A percentile compares a stretch with the other conserved stretches of the same genome.
Evolutionary conservation across 164 flowering plant species (phyloP).

Genomic region (Stephania japonica): DNA sequence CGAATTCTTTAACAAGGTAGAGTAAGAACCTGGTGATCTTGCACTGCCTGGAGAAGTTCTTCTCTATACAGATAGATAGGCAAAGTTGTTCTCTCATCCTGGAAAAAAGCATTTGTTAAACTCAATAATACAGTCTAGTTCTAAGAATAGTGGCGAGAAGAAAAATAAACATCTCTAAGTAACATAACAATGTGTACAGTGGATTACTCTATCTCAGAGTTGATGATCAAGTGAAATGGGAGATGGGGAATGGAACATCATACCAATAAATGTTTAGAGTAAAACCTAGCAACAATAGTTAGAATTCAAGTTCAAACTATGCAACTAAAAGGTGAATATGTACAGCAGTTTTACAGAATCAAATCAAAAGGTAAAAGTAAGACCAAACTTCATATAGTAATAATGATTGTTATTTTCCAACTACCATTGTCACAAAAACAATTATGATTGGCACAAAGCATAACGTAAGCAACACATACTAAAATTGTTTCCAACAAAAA

Average conservation of each 20-base stretch:
- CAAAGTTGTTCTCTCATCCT: slow-evolving; percentile 81
- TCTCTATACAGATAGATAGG: slow-evolving; percentile 83
- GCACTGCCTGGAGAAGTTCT: slow-evolving; percentile 65
- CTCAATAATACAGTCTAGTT: neutral
- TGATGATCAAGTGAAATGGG: neutral
- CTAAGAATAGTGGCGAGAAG: neutral
- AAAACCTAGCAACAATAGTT: neutral
- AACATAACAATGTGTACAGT: neutral
- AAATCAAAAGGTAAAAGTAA: too few relatives aligned
- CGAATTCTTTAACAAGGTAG: neutral
- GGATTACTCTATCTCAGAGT: neutral
- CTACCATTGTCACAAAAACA: neutral
- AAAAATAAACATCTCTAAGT: neutral
- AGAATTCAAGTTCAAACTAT: neutral
- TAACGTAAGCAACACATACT: neutral
- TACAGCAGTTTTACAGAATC: too few relatives aligned
- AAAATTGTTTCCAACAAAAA: neutral
- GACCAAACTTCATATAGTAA: neutral
- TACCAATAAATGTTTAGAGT: neutral
- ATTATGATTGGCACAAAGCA: neutral
- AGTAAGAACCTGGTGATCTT: slow-evolving; percentile 67
- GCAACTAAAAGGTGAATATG: neutral
- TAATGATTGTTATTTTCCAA: neutral
- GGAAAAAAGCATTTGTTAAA: slow-evolving; percentile 11
- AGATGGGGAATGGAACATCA: neutral